These are phyloP conservation scores for Clathrus columnatus DNA, from an alignment of 768 basidiomycete genomes.

Conservation along the genomic window DNA sequence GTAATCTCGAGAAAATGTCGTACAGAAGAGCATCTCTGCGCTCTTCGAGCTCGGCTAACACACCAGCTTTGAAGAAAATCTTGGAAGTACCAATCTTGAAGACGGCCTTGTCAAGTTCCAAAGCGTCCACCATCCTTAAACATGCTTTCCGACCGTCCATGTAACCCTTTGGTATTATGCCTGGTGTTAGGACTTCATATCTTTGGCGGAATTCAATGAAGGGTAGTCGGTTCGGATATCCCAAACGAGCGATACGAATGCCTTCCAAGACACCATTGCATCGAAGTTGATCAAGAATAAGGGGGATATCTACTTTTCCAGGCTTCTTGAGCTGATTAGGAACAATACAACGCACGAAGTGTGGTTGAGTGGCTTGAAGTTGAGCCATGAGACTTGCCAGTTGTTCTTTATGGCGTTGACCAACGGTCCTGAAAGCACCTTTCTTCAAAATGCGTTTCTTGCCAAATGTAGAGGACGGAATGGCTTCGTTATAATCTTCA, in stretches of 20 bases:
- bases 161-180: slow-evolving; percentile 87
- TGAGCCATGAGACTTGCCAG: slow-evolving; percentile 86
- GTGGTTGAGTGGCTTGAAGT: slow-evolving; percentile 88
- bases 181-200: slow-evolving; percentile 92
- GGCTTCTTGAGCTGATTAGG: slow-evolving; percentile 91
- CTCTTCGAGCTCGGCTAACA: slow-evolving; percentile 93
- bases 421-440: slow-evolving; percentile 94
- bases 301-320: slow-evolving; percentile 82
- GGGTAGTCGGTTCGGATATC: slow-evolving; percentile 93
- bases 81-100: slow-evolving; percentile 95
- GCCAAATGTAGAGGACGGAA: slow-evolving; percentile 31
- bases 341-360: slow-evolving; percentile 97
- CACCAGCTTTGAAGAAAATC: slow-evolving; percentile 98
- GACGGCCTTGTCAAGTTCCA: slow-evolving; percentile 76
- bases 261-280: slow-evolving; percentile 99
- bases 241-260: slow-evolving; percentile 93
- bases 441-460: slow-evolving; percentile 82
- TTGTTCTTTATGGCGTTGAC: slow-evolving; percentile 93
- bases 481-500: slow-evolving; percentile 60
- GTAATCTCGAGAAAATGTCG: slow-evolving; percentile 81
- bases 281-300: slow-evolving; percentile 91
- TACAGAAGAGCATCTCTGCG: slow-evolving; percentile 79
- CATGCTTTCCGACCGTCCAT: slow-evolving; percentile 98
- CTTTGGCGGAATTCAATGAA: slow-evolving; percentile 97
- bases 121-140: slow-evolving; percentile 77